Percentiles rank a stretch among this genome's conserved stretches.
Evolutionary conservation across 768 basidiomycete species (phyloP).

Genomic region (Postia placenta): DNA sequence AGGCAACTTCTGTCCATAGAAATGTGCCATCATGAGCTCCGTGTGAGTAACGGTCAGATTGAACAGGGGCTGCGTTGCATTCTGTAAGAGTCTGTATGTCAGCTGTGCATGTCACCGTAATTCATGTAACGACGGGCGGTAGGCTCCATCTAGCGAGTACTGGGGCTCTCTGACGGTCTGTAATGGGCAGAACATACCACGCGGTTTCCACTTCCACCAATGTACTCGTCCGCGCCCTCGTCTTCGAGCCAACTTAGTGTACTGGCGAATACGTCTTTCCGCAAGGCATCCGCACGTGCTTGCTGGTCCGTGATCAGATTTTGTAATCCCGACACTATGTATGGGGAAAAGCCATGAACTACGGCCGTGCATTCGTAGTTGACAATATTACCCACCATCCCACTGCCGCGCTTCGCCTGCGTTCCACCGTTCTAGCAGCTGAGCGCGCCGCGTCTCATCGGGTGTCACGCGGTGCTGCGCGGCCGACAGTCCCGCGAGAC

Average conservation of each 20-base stretch:
- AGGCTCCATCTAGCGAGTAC: not conserved
- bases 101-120: no score
- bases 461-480: slow-evolving; percentile 72
- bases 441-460: slow-evolving; percentile 11
- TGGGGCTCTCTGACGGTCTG: slow-evolving; percentile 23
- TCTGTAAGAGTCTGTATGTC: no score
- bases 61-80: slow-evolving; percentile 77
- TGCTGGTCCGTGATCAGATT: slow-evolving; percentile 6
- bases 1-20: slow-evolving; percentile 58
- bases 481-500: slow-evolving; percentile 81
- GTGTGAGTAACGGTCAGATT: slow-evolving; percentile 67
- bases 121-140: no score
- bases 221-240: slow-evolving; percentile 44
- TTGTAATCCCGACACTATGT: not conserved
- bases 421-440: slow-evolving; percentile 15
- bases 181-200: no score
- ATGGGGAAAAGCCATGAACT: not conserved
- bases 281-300: slow-evolving; percentile 25
- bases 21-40: slow-evolving; percentile 62
- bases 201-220: slow-evolving; percentile 59
- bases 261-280: slow-evolving; percentile 44
- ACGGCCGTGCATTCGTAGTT: not conserved
- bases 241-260: slow-evolving; percentile 66
- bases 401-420: slow-evolving; percentile 3
- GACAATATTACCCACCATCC: slow-evolving; percentile 13